Base-by-base conservation (phyloP, 1,284 basidiomycete genomes). In the Volvariella volvacea region DNA sequence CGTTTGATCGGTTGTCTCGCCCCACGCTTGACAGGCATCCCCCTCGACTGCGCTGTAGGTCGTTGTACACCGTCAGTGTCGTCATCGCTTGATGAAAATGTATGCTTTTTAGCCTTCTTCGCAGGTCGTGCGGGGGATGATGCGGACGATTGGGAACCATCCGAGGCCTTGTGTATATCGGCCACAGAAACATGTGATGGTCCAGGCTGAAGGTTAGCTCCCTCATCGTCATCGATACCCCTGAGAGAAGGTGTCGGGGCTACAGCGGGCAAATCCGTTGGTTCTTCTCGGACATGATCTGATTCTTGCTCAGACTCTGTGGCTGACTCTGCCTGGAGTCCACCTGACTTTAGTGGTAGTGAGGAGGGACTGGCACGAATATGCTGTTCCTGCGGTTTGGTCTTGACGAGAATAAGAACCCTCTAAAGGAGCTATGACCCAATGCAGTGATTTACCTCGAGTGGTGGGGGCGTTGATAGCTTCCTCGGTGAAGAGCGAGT, bases 1-100 rank as follows among this genome's bases (percentile, higher is more conserved):
- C 85, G 74, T 62, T 80, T 86, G 47, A 88, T 66, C 4, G 84
- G 85, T 52, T 88, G 85, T 52, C 78, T 74, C 39, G 79, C 68
- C 19, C 79, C 79, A 45, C 78, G 67, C 48, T 69, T 65, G 44
- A 56, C 58, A 17, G 58, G 52, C 16, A 51, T 55, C 47, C 34
- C n/a, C n/a, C 34, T 36, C n/a, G 34, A 6, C 48, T 63, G 63
- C 43, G 68, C 61, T 22, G 67, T 52, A 22, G 60, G 57, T 48
- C 59, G 62, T 55, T 63, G 65, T 34, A 71, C 77, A 19, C 62
- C 68, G 50, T 78, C 78, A 53, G 76, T 81, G 52, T 80, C 78
- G 28, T 74, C 72, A 49, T 74, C 72, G 49, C 67, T 73, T 8
- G 71, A 72, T 21, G 56, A 58, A 16, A 52, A 54, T 41, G 50